Evolutionary conservation across 2,329 filamentous ascomycete genomes (phyloP), one percentile per base, ranked within the genome.

Genomic region (Verticillium tricorpus): DNA sequence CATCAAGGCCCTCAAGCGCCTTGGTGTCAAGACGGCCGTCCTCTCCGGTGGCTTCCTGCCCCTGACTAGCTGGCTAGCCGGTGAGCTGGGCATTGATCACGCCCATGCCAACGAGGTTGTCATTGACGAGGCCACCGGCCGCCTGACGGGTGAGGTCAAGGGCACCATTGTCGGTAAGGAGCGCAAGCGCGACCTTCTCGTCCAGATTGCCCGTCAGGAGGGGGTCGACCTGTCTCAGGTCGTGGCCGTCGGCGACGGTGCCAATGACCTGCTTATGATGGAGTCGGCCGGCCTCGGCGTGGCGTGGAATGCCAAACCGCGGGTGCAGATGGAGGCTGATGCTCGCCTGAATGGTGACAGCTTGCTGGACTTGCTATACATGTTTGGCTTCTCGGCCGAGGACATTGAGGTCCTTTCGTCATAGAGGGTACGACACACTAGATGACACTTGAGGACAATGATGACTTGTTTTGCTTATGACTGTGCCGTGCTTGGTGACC

Each of bases 11-110:
- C 78, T 99, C 59, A 93, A 91, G 76, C 81, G 84, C 25, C 78
- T 96, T 5, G 94, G 94, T 8, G 89, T 91, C 76, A 94, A 91
- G 77, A 92, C 93, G 1, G 95, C 93, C 0, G 94, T 99, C 5
- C 78, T 97, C 35, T 96, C 92, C 37, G 95, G 95, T 55, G 95
- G 95, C 0, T 99, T 99, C 76, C 86, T 91, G 66, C 93, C 94
- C 0, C 78, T 98, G 66, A 96, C 95, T 0, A 83, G 87, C 62
- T 98, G 93, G 92, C 84, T 98, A 39, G 93, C 91, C 17, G 81
- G 81, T 50, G 82, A 92, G 70, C 80, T 99, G 31, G 92, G 92
- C 15, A 85, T 99, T 61, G 91, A 98, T 74, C 88, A 97, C 71
- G 93, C 92, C 0, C 87, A 89, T 72, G 95, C 95, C 50, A 99